A percentile compares a stretch with the other conserved stretches of the same genome.
Evolutionary conservation across 2,329 filamentous ascomycete genomes (phyloP).

Genomic region (Aspergillus sergii): DNA sequence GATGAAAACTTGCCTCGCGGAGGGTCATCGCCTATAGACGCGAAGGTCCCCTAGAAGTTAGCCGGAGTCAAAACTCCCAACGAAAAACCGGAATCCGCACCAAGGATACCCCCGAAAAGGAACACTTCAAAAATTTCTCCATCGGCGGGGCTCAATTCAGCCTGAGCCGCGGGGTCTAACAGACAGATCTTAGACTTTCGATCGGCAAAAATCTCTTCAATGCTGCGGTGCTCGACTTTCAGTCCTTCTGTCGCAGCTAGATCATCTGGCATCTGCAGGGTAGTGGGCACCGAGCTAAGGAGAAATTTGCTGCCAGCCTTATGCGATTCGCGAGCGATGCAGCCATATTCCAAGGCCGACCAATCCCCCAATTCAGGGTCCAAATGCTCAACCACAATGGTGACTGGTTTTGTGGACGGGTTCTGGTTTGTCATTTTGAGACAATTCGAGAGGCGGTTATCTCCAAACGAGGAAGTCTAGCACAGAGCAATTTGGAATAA

Average conservation of each 20-base stretch:
- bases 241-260: conserved; percentile 66
- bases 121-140: conserved; percentile 84
- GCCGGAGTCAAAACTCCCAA: not conserved
- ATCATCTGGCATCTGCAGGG: conserved; percentile 61
- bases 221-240: conserved; percentile 71
- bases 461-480: not conserved
- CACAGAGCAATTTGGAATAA: not conserved
- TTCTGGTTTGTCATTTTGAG: conserved; percentile 28
- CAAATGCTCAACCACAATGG: conserved; percentile 94
- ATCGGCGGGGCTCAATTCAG: conserved; percentile 83
- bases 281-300: conserved; percentile 75
- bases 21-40: conserved; percentile 78
- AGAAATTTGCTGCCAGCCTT: conserved; percentile 70
- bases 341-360: conserved; percentile 90
- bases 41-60: conserved; percentile 8
- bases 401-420: conserved; percentile 54
- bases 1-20: conserved; percentile 70
- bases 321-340: conserved; percentile 81
- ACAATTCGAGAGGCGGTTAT: not conserved
- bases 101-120: conserved; percentile 92
- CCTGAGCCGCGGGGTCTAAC: conserved; percentile 79
- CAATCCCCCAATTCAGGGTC: conserved; percentile 91
- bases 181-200: conserved; percentile 80
- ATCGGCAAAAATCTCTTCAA: conserved; percentile 77
- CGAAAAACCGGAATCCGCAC: conserved; percentile 52